Evolutionary conservation across 2,329 filamentous ascomycete species (phyloP), one percentile per base, ranked within the genome.

Genomic region (Fusarium sp.): DNA sequence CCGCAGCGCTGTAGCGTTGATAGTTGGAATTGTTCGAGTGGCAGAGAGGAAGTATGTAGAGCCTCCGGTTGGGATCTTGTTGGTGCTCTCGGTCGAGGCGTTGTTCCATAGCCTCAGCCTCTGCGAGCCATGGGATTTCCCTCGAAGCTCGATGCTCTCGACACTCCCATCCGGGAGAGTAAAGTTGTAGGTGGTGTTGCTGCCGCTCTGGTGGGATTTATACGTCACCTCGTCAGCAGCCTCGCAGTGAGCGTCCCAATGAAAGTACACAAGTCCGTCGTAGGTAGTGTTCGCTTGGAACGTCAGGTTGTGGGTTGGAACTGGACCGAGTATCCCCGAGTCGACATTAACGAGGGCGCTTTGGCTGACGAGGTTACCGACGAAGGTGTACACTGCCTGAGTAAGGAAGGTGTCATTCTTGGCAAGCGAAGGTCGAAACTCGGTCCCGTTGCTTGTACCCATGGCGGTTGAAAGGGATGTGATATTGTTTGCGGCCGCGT

Each of bases 261-360:
- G 63, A 45, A 76, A 76, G n/a, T 69, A 76, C 4, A 77, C 66
- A 1, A 76, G 20, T 0, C 74, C 74, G 0, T 73, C 18, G 20
- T 76, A 76, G 3, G 74, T 76, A 2, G 74, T 73, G 27, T 77
- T 76, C 1, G 67, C 52, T 1, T 56, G 27, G 7, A 76, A 77
- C 0, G 74, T 77, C 1, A 76, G 20, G 7, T 76, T 76, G 1
- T 77, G 74, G 0, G 74, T 76, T 2, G 74, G 74, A 0, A 75
- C 74, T 1, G 74, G 74, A 0, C 74, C 74, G 18, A 76, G 16
- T 5, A 71, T 52, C 0, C 74, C 74, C 0, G 74, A 73, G 29
- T 76, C 71, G 7, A 76, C 74, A 13, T 73, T 76, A 7, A 75
- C 69, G 2, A 76, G 63, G 0, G 63, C 74, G 14, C 66, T 76